Conservation (phyloP, 139 green algal species). For the Tetraselmis chui region DNA sequence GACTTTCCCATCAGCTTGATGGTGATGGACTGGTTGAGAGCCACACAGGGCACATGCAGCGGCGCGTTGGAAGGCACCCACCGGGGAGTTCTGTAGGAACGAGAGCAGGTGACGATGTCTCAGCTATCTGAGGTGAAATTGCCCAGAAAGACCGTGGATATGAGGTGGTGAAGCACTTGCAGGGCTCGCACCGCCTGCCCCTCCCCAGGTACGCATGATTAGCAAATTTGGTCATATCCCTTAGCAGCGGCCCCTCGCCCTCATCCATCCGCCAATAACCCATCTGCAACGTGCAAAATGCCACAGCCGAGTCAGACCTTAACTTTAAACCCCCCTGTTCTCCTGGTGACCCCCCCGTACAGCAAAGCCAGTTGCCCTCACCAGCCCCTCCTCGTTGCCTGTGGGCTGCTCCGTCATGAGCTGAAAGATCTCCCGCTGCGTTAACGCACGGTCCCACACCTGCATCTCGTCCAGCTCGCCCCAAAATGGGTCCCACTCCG, state of each 20-base stretch:
- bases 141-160: too few relatives aligned
- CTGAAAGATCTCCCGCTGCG: slow-evolving; percentile 6
- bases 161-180: too few relatives aligned
- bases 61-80: slow-evolving; percentile 6
- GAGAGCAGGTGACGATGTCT: too few relatives aligned
- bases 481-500: slow-evolving; percentile 22
- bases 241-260: slow-evolving; percentile 1
- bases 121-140: too few relatives aligned
- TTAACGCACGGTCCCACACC: slow-evolving; percentile 7
- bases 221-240: not conserved
- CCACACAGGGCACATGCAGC: slow-evolving; percentile 3
- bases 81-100: not conserved
- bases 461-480: slow-evolving; percentile 17
- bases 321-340: too few relatives aligned
- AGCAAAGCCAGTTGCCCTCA: not conserved
- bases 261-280: slow-evolving; percentile 13
- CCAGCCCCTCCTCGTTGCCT: slow-evolving; percentile 10
- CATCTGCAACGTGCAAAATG: not conserved
- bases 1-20: not conserved
- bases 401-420: slow-evolving; percentile 8
- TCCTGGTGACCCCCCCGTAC: too few relatives aligned
- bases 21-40: not conserved
- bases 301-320: too few relatives aligned
- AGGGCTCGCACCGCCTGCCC: not conserved
- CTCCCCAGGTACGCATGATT: slow-evolving; percentile 5